Percentiles rank a stretch among this genome's conserved stretches.
Conservation (phyloP, 2,329 filamentous ascomycete genomes). For the Xylariaceae sp. region DNA sequence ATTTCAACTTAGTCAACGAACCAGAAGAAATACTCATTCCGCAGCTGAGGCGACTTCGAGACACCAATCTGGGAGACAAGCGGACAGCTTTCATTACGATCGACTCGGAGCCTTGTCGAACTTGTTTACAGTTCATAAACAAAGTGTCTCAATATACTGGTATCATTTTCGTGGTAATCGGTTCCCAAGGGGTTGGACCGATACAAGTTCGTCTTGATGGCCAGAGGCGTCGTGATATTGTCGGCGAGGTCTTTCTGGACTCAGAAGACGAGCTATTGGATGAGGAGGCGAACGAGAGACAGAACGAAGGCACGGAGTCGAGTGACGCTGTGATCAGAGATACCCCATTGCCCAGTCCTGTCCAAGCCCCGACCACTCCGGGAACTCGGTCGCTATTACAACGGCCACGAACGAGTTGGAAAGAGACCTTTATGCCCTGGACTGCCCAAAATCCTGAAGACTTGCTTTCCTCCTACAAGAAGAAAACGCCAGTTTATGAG, state of each 20-base stretch:
- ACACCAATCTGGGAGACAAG: slow-evolving; percentile 8
- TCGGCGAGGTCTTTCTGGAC: slow-evolving; percentile 28
- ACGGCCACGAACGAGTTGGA: background rate
- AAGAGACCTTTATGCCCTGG: slow-evolving; percentile 4
- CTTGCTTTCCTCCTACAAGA: slow-evolving; percentile 30
- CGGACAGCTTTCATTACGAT: slow-evolving; percentile 32
- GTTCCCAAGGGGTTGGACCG: slow-evolving; percentile 29
- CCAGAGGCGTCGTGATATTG: slow-evolving; percentile 20
- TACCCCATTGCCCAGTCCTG: no score
- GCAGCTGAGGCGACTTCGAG: slow-evolving; percentile 20
- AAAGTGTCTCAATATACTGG: slow-evolving; percentile 29
- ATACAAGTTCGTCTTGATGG: slow-evolving; percentile 27
- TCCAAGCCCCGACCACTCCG: background rate
- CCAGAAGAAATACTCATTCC: slow-evolving; percentile 17
- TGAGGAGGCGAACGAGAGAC: background rate
- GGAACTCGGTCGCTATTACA: background rate
- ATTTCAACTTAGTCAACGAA: background rate
- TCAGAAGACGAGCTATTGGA: slow-evolving; percentile 19
- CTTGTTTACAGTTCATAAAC: slow-evolving; percentile 33
- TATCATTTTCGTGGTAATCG: slow-evolving; percentile 24
- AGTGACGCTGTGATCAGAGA: background rate
- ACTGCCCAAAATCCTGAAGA: slow-evolving; percentile 22
- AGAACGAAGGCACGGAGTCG: background rate
- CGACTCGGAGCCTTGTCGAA: slow-evolving; percentile 32
- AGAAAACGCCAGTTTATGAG: slow-evolving; percentile 32